These are phyloP conservation scores for Teratosphaeria destructans DNA, from an alignment of 2,329 filamentous ascomycete species.

Conservation along the genomic window DNA sequence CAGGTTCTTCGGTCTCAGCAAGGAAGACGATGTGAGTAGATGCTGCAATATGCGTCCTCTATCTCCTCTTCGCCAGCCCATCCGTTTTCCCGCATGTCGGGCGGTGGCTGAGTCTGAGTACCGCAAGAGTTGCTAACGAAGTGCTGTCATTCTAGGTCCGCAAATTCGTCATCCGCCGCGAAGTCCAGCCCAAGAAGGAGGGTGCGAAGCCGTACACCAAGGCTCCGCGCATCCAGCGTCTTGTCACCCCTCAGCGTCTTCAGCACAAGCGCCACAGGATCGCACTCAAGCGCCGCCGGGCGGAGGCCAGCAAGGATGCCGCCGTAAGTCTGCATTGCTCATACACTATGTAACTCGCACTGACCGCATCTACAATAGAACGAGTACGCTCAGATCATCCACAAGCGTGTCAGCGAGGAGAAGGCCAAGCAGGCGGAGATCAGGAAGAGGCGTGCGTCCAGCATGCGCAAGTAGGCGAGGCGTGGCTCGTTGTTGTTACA, in stretches of 20 bases:
- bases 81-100: constrained; percentile 9
- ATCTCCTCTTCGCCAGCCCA: constrained; percentile 50
- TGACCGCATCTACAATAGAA: constrained; percentile 46
- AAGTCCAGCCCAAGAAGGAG: constrained; percentile 94
- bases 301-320: constrained; percentile 97
- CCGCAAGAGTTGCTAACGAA: constrained; percentile 15
- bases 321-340: constrained; percentile 57
- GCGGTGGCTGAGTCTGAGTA: constrained; percentile 24
- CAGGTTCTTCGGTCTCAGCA: constrained; percentile 98
- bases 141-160: constrained; percentile 56
- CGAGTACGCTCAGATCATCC: constrained; percentile 92
- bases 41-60: constrained; percentile 30
- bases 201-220: constrained; percentile 99
- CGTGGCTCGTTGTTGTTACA: background rate
- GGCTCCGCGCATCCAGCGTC: constrained; percentile 99
- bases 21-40: constrained; percentile 99
- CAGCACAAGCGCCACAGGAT: constrained; percentile 99
- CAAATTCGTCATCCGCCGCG: constrained; percentile 99
- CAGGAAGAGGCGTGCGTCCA: constrained; percentile 94
- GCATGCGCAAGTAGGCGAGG: constrained; percentile 64
- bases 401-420: constrained; percentile 94
- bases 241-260: constrained; percentile 97
- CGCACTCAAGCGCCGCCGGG: constrained; percentile 94
- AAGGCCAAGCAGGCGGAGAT: constrained; percentile 87
- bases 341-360: background rate